Evolutionary conservation across 202 grass and related monocot species (phyloP), one percentile per base, ranked within the genome.

Genomic region (Eragrostis tef): DNA sequence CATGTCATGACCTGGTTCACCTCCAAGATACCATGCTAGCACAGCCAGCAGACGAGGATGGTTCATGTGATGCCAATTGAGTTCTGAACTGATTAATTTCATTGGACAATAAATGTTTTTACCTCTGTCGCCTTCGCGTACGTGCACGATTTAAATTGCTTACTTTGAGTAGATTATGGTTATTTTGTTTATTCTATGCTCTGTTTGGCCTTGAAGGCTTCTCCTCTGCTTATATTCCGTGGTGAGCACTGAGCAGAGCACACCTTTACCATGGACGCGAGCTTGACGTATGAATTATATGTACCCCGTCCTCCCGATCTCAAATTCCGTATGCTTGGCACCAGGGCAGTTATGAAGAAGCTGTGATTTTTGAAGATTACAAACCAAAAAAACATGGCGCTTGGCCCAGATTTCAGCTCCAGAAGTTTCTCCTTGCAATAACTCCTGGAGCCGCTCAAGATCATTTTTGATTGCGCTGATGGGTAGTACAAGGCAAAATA

Each of bases 1-100:
- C 94, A 94, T 59, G 94, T 97, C 74, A 97, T 97, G 88, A 88
- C 88, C 14, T 97, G 94, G 94, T 90, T 87, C 77, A 89, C 86
- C 70, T 86, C 82, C 88, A 75, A 82, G 76, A 89, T 93, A 42
- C 90, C 90, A 51, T 86, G 90, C 68, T 93, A 86, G 52, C 7
- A 39, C 69, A 19, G 4, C 25, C 21, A 51, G 20, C 67, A 71
- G 14, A 29, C 3, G 9, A 73, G 48, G 49, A 56, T 54, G 48
- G 15, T 39, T 54, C 19, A 0, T 73, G 27, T n/a, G 26, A 36
- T 34, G 16, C 26, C 4, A n/a, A 42, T 42, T 29, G n/a, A 24
- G 73, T 25, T 42, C 49, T 39, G 29, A n/a, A n/a, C 5, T 59
- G 51, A 17, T 64, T 41, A 13, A 12, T 20, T 64, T 64, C 13